Evolutionary conservation across 169 alveolate species (phyloP).

Genomic region (Plasmodium vivax): DNA sequence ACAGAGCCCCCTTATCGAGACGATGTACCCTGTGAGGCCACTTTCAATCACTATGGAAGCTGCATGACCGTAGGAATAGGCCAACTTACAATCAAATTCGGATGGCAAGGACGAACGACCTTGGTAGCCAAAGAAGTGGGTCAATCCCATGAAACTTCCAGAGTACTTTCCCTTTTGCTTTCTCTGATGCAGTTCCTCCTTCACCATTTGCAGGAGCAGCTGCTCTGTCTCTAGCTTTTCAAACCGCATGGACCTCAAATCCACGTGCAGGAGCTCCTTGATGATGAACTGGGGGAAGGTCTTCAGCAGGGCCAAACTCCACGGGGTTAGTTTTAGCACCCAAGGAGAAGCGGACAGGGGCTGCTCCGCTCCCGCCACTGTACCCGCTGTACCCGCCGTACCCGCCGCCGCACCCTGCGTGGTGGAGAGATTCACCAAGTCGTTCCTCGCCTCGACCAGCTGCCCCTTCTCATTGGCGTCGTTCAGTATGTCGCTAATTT

Average conservation of each 20-base stretch:
- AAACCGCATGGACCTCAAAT: slow-evolving; percentile 80
- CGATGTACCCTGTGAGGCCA: slow-evolving; percentile 94
- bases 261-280: slow-evolving; percentile 90
- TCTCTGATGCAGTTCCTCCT: slow-evolving; percentile 92
- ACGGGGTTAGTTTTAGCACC: slow-evolving; percentile 90
- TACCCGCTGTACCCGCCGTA: background rate
- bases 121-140: slow-evolving; percentile 98
- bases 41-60: slow-evolving; percentile 94
- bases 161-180: slow-evolving; percentile 90
- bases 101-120: slow-evolving; percentile 99
- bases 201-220: slow-evolving; percentile 93
- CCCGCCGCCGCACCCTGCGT: background rate
- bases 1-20: slow-evolving; percentile 94
- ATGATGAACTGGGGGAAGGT: slow-evolving; percentile 95
- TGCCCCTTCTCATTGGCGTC: slow-evolving; percentile 79
- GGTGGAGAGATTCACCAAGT: slow-evolving; percentile 36
- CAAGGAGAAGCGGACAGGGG: slow-evolving; percentile 62
- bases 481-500: slow-evolving; percentile 89
- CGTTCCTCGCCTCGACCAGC: slow-evolving; percentile 74
- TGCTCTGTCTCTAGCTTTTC: slow-evolving; percentile 94
- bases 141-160: slow-evolving; percentile 95
- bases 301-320: slow-evolving; percentile 94
- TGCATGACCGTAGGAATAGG: slow-evolving; percentile 95
- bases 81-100: slow-evolving; percentile 94
- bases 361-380: background rate